A percentile compares a stretch with the other conserved stretches of the same genome.
phyloP scores from a whole-genome alignment of 371 early-diverging fungal genomes.

The Mucor saturninus region DNA sequence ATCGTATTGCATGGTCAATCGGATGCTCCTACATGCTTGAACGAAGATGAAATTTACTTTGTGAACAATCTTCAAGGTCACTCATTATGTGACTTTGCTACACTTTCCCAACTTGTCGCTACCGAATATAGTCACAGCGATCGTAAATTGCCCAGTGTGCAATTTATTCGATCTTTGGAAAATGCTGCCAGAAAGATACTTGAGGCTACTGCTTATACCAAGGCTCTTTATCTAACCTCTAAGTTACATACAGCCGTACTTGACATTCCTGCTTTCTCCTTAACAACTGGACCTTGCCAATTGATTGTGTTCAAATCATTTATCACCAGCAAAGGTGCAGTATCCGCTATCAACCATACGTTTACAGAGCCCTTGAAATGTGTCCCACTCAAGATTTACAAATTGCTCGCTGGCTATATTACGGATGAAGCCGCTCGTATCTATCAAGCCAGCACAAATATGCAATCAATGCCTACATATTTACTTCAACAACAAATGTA shows the following conservation, averaged over 20 bases:
- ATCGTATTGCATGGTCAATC: constrained; percentile 22
- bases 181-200: constrained; percentile 31
- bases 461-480: constrained; percentile 13
- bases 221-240: constrained; percentile 30
- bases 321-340: constrained; percentile 37
- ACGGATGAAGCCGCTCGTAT: constrained; percentile 39
- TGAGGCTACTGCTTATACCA: constrained; percentile 32
- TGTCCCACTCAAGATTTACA: constrained; percentile 36
- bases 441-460: constrained; percentile 13
- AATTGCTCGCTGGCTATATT: constrained; percentile 27
- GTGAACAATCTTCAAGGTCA: constrained; percentile 29
- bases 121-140: not conserved
- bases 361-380: constrained; percentile 38
- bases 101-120: constrained; percentile 6
- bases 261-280: constrained; percentile 42
- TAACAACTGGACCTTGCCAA: constrained; percentile 39
- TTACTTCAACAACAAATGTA: constrained; percentile 30
- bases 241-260: constrained; percentile 35
- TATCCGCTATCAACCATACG: constrained; percentile 43
- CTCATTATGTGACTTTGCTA: constrained; percentile 27
- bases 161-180: constrained; percentile 32
- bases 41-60: constrained; percentile 28
- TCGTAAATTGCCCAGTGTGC: constrained; percentile 3
- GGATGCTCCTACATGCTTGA: constrained; percentile 13
- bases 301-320: constrained; percentile 42